Conservation (phyloP, 2,329 filamentous ascomycete species). For the Trichoderma breve region DNA sequence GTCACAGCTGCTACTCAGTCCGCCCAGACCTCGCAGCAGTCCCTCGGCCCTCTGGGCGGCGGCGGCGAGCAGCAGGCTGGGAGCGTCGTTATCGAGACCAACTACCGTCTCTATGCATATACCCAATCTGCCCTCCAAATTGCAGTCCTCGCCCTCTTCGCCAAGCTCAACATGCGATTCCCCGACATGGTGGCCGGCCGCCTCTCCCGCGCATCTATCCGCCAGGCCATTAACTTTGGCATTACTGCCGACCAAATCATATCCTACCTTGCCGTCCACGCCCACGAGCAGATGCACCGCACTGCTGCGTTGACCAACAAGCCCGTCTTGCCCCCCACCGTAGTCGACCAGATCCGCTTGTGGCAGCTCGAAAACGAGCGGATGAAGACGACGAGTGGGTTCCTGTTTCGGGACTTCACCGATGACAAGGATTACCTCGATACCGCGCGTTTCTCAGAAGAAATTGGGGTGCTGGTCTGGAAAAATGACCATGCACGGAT, state of each 20-base stretch:
- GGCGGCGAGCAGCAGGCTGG: conserved; percentile 52
- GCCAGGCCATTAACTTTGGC: conserved; percentile 80
- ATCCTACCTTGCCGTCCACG: conserved; percentile 85
- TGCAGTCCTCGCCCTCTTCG: conserved; percentile 86
- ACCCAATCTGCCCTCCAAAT: conserved; percentile 93
- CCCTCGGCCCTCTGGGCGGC: conserved; percentile 34
- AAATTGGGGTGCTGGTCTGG: conserved; percentile 88
- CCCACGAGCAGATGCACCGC: conserved; percentile 89
- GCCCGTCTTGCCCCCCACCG: conserved; percentile 86
- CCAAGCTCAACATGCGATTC: conserved; percentile 83
- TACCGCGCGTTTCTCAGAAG: conserved; percentile 76
- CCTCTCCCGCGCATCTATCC: conserved; percentile 83
- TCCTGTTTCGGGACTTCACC: conserved; percentile 86
- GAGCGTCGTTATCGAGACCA: conserved; percentile 95
- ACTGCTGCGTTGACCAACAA: conserved; percentile 55
- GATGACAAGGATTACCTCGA: conserved; percentile 67
- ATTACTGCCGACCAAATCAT: conserved; percentile 97
- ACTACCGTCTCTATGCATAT: conserved; percentile 96
- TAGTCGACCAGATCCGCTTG: conserved; percentile 93
- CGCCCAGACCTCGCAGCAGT: conserved; percentile 38
- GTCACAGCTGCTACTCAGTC: conserved; percentile 64
- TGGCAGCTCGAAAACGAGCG: conserved; percentile 98
- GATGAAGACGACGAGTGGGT: conserved; percentile 80
- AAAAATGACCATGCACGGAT: conserved; percentile 73
- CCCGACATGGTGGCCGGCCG: conserved; percentile 92